Base-by-base conservation (phyloP, 306 rosid species). In the Cyamopsis tetragonoloba region DNA sequence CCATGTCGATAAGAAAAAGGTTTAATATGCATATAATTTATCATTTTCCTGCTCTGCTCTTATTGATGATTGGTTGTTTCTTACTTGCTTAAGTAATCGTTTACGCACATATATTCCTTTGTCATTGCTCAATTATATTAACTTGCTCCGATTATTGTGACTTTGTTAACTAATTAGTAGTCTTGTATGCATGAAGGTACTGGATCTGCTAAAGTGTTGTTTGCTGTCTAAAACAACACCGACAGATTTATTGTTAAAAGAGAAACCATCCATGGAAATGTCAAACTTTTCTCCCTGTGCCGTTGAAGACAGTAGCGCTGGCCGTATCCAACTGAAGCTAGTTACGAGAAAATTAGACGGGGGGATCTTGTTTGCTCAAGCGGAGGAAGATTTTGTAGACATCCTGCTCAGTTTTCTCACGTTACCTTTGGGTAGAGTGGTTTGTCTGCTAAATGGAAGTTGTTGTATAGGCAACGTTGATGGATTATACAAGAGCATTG, bases 151-250 rank as follows among this genome's bases (percentile, higher is more conserved):
- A n/a, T n/a, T n/a, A n/a, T n/a, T n/a, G n/a, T n/a, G n/a, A n/a
- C n/a, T n/a, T n/a, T n/a, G n/a, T n/a, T n/a, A n/a, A n/a, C n/a
- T n/a, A n/a, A n/a, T n/a, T n/a, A n/a, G n/a, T n/a, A n/a, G n/a
- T n/a, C n/a, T n/a, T n/a, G n/a, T n/a, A n/a, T n/a, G n/a, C n/a
- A n/a, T n/a, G n/a, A n/a, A 72, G 78, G 35, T 63, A 1, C 1
- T 39, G 39, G 72, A 62, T 65, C 30, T 73, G 18, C 77, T 73
- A 2, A 73, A 73, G 53, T 62, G 47, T 46, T 50, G 58, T 7
- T 14, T 51, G 6, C 1, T 51, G 3, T 63, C 72, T 1, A 53
- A 28, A 17, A 6, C 66, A 6, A 18, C 64, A 3, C 22, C 51
- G 32, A 17, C 65, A 0, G 48, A 62, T 5, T 8, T 64, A 9